Evolutionary conservation across 768 basidiomycete species (phyloP), one percentile per base, ranked within the genome.

Genomic region (Mycena vulgaris): DNA sequence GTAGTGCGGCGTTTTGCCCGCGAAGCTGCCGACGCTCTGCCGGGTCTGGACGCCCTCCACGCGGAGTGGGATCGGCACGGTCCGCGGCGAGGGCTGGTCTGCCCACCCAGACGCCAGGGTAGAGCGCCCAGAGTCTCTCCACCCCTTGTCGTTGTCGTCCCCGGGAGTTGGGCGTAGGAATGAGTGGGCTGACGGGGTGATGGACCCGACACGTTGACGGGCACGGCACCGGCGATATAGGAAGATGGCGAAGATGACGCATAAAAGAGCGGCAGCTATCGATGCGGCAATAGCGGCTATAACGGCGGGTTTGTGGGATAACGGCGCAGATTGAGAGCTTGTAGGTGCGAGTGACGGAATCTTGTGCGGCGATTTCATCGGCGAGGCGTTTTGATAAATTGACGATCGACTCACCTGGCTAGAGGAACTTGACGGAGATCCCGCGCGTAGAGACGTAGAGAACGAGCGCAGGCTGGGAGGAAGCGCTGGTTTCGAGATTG

Each of bases 201-300:
- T 35, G n/a, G 23, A 27, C 2, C n/a, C 33, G 53, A 23, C 11
- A 10, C 14, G 30, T 59, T 40, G 66, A 5, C 53, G 60, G 13
- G 33, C 42, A 23, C 52, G 67, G 21, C 59, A 25, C 2, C 67
- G 53, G 14, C 52, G 49, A 48, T 10, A 68, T 19, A 68, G 27
- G 42, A 62, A 40, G n/a, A 56, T 49, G 0, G 42, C 21, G 19
- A 68, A 2, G 19, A 28, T 1, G 7, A 28, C 31, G 4, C 48
- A 27, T 8, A 68, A 10, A 3, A 48, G n/a, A 1, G n/a, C 19
- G 31, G 23, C 67, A 35, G 35, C 45, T 27, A 33, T 28, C 5
- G 53, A 47, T 45, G 60, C 42, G 53, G 42, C 5, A 30, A 61
- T 47, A 21, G 67, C 67, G 30, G 52, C 67, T 31, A 68, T 68